Evolutionary conservation across 306 rosid species (phyloP), one percentile per base, ranked within the genome.

Genomic region (Alnus glutinosa): DNA sequence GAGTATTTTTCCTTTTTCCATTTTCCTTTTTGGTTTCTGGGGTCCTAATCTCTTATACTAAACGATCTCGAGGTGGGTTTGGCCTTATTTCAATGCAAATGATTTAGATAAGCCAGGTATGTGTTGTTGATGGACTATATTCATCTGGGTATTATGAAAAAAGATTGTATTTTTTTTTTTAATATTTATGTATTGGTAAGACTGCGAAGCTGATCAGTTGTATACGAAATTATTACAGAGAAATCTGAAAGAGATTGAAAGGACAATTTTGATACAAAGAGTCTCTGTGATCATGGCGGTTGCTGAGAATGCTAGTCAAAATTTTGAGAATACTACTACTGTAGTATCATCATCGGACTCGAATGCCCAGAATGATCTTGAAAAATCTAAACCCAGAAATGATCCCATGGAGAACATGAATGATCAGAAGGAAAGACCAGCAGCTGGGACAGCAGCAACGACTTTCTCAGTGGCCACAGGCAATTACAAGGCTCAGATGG

Each of bases 241-340:
- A 78, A 78, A 79, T 85, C 85, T 76, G 79, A 19, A 15, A 14
- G 8, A 39, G 62, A 37, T 80, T 74, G 75, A 50, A 77, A 81
- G 75, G 73, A 2, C 39, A 19, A 78, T 59, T 58, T 78, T 89
- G 84, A 55, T 47, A 50, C 77, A 58, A 36, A 78, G 74, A 69
- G 71, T 77, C 48, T 73, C 58, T 80, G 70, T 71, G 89, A 87
- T 82, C 87, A 94, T 90, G 98, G 98, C 93, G 69, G 98, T 94
- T 63, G 94, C 93, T 83, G 97, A 94, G 85, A 89, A 88, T 94
- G 98, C 82, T 77, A 77, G 74, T 83, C 92, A 90, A 55, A 89
- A 83, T 85, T 80, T 92, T 79, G 92, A 90, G 57, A 86, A 80
- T 75, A 80, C 82, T 70, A 67, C 34, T 4, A 68, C 72, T 68